Percentiles rank a stretch among this genome's conserved stretches.
Evolutionary conservation across 1,139 yeast species (phyloP).

Genomic region (Geotrichum candidum): DNA sequence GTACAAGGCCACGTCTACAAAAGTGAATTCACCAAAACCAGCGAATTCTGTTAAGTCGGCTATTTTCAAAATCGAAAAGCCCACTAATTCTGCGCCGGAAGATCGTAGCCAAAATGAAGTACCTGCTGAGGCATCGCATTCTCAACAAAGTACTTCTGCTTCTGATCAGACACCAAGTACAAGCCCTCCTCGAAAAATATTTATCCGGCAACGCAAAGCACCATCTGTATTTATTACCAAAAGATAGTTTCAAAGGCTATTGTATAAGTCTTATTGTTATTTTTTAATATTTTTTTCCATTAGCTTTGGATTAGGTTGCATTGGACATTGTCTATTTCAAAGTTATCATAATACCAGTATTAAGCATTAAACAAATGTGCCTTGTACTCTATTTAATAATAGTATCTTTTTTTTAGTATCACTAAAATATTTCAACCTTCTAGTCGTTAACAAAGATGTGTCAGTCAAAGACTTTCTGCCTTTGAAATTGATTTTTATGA

Average conservation of each 20-base stretch:
- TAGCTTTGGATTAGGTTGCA: too few relatives aligned
- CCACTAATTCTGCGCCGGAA: background rate
- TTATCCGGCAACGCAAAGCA: constrained; percentile 4
- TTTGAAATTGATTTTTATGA: too few relatives aligned
- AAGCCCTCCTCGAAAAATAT: background rate
- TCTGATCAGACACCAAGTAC: background rate
- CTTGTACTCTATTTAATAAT: too few relatives aligned
- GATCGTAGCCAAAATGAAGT: background rate
- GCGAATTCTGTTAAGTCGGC: background rate
- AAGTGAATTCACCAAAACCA: background rate
- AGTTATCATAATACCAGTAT: too few relatives aligned
- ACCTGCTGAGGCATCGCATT: background rate
- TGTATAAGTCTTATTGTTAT: background rate
- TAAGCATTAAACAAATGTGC: too few relatives aligned
- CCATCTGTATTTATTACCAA: constrained; percentile 13
- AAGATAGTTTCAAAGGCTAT: constrained; percentile 1
- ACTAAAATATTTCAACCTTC: too few relatives aligned
- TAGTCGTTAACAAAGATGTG: too few relatives aligned
- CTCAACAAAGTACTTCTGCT: background rate
- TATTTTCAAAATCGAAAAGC: background rate
- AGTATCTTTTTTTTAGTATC: too few relatives aligned
- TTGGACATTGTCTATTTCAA: background rate
- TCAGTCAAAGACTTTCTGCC: too few relatives aligned
- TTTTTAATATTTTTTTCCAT: background rate
- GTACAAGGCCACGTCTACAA: background rate